phyloP scores from a whole-genome alignment of 108 stramenopile genomes.

The Stephanodiscus minutulus region DNA sequence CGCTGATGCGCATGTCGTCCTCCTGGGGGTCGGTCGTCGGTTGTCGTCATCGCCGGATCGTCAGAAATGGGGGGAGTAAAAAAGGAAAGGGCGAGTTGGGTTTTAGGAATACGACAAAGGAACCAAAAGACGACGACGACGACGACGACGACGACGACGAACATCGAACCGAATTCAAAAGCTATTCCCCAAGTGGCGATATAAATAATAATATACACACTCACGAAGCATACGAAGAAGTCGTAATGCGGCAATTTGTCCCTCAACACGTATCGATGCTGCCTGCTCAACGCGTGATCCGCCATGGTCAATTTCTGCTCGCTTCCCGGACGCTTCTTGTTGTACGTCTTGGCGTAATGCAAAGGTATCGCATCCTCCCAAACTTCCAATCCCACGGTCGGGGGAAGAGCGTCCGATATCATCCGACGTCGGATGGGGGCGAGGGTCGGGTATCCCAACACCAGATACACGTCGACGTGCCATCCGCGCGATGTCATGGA shows the following conservation, averaged over 20 bases:
- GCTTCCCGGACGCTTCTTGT: slow-evolving; percentile 20
- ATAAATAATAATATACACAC: too few species aligned
- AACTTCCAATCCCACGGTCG: slow-evolving; percentile 53
- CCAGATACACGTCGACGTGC: slow-evolving; percentile 48
- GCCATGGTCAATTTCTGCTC: slow-evolving; percentile 40
- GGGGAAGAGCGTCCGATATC: slow-evolving; percentile 57
- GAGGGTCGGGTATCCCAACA: slow-evolving; percentile 43
- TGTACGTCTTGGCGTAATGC: slow-evolving; percentile 51
- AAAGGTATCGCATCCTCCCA: slow-evolving; percentile 83
- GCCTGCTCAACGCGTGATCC: slow-evolving; percentile 71
- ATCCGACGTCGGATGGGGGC: slow-evolving; percentile 39
- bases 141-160: too few species aligned
- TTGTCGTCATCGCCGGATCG: too few species aligned
- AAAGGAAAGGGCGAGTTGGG: too few species aligned
- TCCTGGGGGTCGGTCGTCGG: slow-evolving; percentile 35
- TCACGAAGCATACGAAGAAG: slow-evolving; percentile 63
- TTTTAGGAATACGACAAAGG: too few species aligned
- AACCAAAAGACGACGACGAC: too few species aligned
- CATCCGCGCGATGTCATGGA: slow-evolving; percentile 55
- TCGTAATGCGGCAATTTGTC: slow-evolving; percentile 79
- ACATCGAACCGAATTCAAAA: too few species aligned
- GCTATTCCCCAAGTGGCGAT: too few species aligned
- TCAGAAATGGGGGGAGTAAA: too few species aligned
- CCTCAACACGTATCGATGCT: slow-evolving; percentile 81
- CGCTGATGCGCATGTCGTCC: slow-evolving; percentile 77